A percentile compares a stretch with the other conserved stretches of the same genome.
phyloP scores from a whole-genome alignment of 768 basidiomycete genomes.

The Psilocybe cubensis region DNA sequence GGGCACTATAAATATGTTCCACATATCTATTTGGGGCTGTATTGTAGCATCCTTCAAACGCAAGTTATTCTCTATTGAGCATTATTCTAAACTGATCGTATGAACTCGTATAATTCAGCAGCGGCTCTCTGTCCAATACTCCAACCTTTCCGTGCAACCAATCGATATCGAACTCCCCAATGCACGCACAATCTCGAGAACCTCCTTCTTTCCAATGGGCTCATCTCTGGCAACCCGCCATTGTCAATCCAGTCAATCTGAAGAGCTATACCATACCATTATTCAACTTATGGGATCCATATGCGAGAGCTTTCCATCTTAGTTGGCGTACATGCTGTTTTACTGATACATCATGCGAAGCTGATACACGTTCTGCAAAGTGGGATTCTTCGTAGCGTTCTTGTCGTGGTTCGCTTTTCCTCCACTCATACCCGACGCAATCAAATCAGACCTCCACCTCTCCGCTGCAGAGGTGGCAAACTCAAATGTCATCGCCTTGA shows the following conservation, averaged over 20 bases:
- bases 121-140: too few species aligned
- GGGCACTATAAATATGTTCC: too few species aligned
- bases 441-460: conserved; percentile 54
- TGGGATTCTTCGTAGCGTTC: conserved; percentile 58
- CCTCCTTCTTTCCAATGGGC: conserved; percentile 34
- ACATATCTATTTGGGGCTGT: too few species aligned
- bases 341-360: neutral
- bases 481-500: conserved; percentile 52
- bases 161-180: too few species aligned
- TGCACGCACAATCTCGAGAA: neutral
- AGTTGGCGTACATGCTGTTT: conserved; percentile 27
- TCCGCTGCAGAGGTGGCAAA: conserved; percentile 51
- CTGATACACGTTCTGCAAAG: conserved; percentile 11
- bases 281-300: conserved; percentile 48
- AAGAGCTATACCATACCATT: conserved; percentile 58
- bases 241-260: conserved; percentile 53
- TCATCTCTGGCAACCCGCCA: conserved; percentile 35
- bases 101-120: too few species aligned
- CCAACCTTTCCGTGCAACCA: too few species aligned
- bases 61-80: too few species aligned
- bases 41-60: too few species aligned
- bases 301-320: conserved; percentile 55
- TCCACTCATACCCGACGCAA: conserved; percentile 60
- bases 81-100: too few species aligned
- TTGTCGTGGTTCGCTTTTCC: conserved; percentile 61